Percentiles rank a stretch among this genome's conserved stretches.
These are phyloP conservation scores for Incumbomyces lentus DNA, from an alignment of 2,329 filamentous ascomycete species.

Conservation along the genomic window DNA sequence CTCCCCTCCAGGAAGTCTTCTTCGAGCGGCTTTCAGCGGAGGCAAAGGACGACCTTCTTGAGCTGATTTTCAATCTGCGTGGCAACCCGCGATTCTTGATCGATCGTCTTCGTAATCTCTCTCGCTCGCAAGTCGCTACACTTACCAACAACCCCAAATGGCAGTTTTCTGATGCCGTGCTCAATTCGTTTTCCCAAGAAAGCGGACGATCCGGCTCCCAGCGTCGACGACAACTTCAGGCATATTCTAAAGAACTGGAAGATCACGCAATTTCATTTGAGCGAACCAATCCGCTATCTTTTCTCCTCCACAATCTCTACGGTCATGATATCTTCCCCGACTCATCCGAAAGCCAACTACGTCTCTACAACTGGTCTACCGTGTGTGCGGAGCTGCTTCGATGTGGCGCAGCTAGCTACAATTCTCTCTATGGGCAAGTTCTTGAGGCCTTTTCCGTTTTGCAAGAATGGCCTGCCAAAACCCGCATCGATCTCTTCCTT, in stretches of 20 bases:
- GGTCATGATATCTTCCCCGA: conserved; percentile 74
- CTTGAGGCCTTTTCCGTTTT: conserved; percentile 80
- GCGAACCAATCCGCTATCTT: conserved; percentile 73
- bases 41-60: conserved; percentile 63
- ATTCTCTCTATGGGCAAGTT: conserved; percentile 71
- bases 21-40: conserved; percentile 61
- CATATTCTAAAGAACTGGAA: conserved; percentile 52
- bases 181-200: conserved; percentile 53
- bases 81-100: conserved; percentile 83
- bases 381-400: conserved; percentile 74
- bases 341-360: conserved; percentile 66
- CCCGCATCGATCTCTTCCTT: conserved; percentile 85
- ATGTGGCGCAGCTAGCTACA: conserved; percentile 63
- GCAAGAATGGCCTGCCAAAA: conserved; percentile 80
- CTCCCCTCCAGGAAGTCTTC: conserved; percentile 25
- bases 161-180: conserved; percentile 72
- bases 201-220: conserved; percentile 38
- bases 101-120: conserved; percentile 65
- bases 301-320: conserved; percentile 79
- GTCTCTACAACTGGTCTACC: conserved; percentile 79
- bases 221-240: conserved; percentile 30
- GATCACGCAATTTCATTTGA: conserved; percentile 82
- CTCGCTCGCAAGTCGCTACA: conserved; percentile 63
- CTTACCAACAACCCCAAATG: conserved; percentile 70
- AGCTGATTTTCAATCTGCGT: conserved; percentile 70